Evolutionary conservation across 805 yeast species (phyloP), one percentile per base, ranked within the genome.

Genomic region (Candida tibetensis): DNA sequence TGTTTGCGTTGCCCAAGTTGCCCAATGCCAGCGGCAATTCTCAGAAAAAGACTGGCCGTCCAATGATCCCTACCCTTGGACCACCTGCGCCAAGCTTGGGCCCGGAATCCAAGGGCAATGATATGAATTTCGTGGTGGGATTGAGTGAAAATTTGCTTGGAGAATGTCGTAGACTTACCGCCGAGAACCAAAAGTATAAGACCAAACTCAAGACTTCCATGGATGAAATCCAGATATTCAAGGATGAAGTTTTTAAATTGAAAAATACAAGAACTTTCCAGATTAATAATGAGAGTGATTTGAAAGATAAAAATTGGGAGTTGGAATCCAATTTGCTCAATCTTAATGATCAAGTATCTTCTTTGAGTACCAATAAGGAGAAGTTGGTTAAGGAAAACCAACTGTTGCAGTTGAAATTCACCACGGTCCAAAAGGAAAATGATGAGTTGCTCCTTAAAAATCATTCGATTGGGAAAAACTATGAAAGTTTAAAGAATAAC

Each of bases 61-160:
- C 31, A 15, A 23, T 37, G 9, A 22, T 27, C 26, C 46, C 46
- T 13, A 30, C 32, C 23, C 39, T 40, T 5, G 53, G 56, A 3
- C 57, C 46, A 12, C 52, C 58, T 2, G 37, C 60, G 10, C 66
- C 68, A n/a, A 51, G 55, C 3, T 47, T 68, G 37, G 66, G 69
- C 7, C 71, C 71, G 1, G 75, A 69, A 47, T 52, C 68, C 6
- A 69, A 67, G 41, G 78, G 79, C 15, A 78, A 78, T 46, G 85
- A 83, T 42, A 77, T 82, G 66, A 77, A 79, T 52, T 84, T 84
- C 53, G 79, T 83, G 12, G 83, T 83, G 41, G 87, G 85, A 3
- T 59, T 85, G 39, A 81, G 87, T 60, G 91, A 85, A 49, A 82
- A 82, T 40, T 62, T 85, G 45, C 68, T 85, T 13, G 64, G 74